Evolutionary conservation across 768 basidiomycete genomes (phyloP), one percentile per base, ranked within the genome.

Genomic region (Punctularia strigosozonata): DNA sequence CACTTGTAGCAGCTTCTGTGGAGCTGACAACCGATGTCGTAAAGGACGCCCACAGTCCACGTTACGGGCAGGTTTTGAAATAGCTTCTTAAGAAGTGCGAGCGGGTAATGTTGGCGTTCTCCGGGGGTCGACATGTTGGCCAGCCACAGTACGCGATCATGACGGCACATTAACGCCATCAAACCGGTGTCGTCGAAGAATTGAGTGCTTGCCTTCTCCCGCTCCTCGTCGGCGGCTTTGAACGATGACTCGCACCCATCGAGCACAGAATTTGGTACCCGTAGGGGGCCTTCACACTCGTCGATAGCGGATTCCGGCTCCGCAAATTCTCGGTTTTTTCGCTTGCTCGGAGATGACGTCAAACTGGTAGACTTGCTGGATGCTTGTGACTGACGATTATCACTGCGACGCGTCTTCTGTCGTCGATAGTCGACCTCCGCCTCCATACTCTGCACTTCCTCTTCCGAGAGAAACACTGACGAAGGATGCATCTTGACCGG

Each of bases 81-180:
- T 1, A 65, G 41, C 19, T 56, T 43, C 21, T 57, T 39, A 5
- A 68, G 43, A 0, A 65, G 47, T 0, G 61, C 48, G 3, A 67
- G 45, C 17, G 54, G 50, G 43, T 59, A 66, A 17, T 63, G 55
- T 36, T 66, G 60, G 41, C 63, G 46, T 39, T 66, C 57, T 4
- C 64, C 59, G 10, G 61, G 52, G 1, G 61, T 50, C 39, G 61
- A 55, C 14, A 69, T 63, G 36, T 70, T 65, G 15, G 58, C 57
- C 2, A 64, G 41, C 19, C 60, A 59, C 0, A 66, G 37, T 0
- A 57, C 55, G 6, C 62, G 56, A 30, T 64, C 56, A 28, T 66
- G 64, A 0, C 53, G 41, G 42, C 64, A 67, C 0, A 63, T 57
- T 0, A 66, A 43, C 0, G 56, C 57, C 57, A 68, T 66, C 21